Percentiles rank a stretch among this genome's conserved stretches.
Conservation (phyloP, 2,329 filamentous ascomycete genomes). For the Penicillium decumbens region DNA sequence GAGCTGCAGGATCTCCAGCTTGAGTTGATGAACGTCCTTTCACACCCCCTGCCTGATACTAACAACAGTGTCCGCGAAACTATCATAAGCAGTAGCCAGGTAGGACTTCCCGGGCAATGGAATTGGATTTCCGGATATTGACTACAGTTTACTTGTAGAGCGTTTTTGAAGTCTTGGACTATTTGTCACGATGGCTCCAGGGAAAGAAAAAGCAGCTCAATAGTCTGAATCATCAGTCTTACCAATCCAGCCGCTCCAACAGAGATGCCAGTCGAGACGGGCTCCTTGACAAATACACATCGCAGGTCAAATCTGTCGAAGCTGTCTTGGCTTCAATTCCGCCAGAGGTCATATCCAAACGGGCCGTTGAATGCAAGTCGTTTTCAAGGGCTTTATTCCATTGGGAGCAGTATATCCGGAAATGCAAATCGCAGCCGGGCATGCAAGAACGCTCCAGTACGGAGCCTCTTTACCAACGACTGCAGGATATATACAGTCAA, state of each 20-base stretch:
- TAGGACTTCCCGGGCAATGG: conserved; percentile 40
- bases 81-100: conserved; percentile 81
- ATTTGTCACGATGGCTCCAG: conserved; percentile 84
- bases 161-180: conserved; percentile 86
- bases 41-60: conserved; percentile 53
- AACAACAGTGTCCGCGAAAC: conserved; percentile 64
- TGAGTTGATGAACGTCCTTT: conserved; percentile 72
- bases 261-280: conserved; percentile 27
- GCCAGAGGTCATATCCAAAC: conserved; percentile 67
- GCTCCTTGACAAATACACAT: conserved; percentile 31
- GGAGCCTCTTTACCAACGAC: conserved; percentile 64
- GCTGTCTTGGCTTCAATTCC: conserved; percentile 65
- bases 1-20: conserved; percentile 62
- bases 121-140: not conserved
- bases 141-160: conserved; percentile 51
- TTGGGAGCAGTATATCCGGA: conserved; percentile 82
- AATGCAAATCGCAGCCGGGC: conserved; percentile 44
- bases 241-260: conserved; percentile 28
- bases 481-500: conserved; percentile 92
- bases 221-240: conserved; percentile 24
- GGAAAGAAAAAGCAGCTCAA: conserved; percentile 59
- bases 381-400: conserved; percentile 90
- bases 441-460: conserved; percentile 51
- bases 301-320: conserved; percentile 62
- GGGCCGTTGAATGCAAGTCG: conserved; percentile 89